Base-by-base conservation (phyloP, 139 green algal genomes). In the Chlamydomonas applanata region DNA sequence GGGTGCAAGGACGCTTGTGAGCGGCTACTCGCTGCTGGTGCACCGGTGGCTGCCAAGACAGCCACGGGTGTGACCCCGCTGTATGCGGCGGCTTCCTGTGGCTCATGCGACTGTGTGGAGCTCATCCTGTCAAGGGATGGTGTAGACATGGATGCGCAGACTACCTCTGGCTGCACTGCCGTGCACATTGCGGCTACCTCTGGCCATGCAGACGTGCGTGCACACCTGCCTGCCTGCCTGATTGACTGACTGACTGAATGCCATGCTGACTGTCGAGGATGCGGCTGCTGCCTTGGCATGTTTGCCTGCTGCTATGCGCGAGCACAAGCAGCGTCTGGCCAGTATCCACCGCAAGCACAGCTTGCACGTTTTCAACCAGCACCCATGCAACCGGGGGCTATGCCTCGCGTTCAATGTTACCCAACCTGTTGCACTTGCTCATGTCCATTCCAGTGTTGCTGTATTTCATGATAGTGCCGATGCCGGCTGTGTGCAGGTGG, bases 21-120 rank as follows among this genome's bases (percentile, higher is more conserved):
- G 40, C 40, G 40, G 40, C 11, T 49, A 2, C 32, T 67, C 14
- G 34, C 62, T 0, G 72, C 72, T 11, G 45, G 71, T 20, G 61
- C 71, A 24, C 72, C 71, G 2, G 40, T 49, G 40, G 40, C 40
- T 7, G 40, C 5, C 54, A 77, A 62, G 44, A 29, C 70, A 2
- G 27, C 72, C 44, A 71, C 72, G 2, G 72, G 72, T 4, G 72
- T 62, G 4, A 36, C 60, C 4, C 25, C 72, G 24, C 72, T 77
- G 5, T 77, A 77, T 45, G 69, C 59, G 44, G 72, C 72, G 30
- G 72, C 72, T n/a, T 35, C 60, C 19, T 46, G n/a, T 9, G 72
- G 72, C 46, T 71, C 44, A 59, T 46, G 25, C 4, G 72, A 64
- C 7, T 61, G 25, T n/a, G 40, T 53, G 44, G 60, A 64, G 60